Evolutionary conservation across 768 basidiomycete genomes (phyloP).

Genomic region (Pleurotus eryngii): DNA sequence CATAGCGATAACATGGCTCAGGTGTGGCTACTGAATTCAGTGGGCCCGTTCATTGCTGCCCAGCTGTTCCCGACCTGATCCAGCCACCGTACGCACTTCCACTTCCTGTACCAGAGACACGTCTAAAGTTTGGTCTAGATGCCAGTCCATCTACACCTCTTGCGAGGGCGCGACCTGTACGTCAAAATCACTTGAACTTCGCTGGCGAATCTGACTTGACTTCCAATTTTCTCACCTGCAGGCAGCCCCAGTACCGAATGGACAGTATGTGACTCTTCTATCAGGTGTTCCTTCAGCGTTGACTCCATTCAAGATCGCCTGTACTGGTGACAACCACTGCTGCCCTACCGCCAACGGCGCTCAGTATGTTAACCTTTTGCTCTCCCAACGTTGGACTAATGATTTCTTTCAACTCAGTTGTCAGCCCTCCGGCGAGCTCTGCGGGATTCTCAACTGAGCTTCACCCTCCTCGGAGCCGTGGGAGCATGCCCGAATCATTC

Average conservation of each 20-base stretch:
- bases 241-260: constrained; percentile 3
- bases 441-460: background rate
- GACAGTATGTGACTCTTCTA: background rate
- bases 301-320: background rate
- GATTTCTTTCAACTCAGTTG: background rate
- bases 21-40: constrained; percentile 1
- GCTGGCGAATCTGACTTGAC: background rate
- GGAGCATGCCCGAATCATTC: background rate
- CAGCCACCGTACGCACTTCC: background rate
- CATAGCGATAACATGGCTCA: background rate
- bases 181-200: background rate
- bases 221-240: background rate
- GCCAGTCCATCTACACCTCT: constrained; percentile 2
- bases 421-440: constrained; percentile 4
- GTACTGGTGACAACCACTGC: background rate
- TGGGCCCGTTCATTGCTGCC: constrained; percentile 4
- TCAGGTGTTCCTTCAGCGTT: background rate
- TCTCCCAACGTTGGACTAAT: background rate
- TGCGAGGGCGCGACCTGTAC: constrained; percentile 4
- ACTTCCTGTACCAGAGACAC: background rate
- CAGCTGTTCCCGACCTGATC: background rate
- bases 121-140: background rate
- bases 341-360: constrained; percentile 3
- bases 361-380: background rate
- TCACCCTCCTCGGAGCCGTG: background rate